These are phyloP conservation scores for Prinsepia uniflora DNA, from an alignment of 306 rosid genomes.

Conservation along the genomic window DNA sequence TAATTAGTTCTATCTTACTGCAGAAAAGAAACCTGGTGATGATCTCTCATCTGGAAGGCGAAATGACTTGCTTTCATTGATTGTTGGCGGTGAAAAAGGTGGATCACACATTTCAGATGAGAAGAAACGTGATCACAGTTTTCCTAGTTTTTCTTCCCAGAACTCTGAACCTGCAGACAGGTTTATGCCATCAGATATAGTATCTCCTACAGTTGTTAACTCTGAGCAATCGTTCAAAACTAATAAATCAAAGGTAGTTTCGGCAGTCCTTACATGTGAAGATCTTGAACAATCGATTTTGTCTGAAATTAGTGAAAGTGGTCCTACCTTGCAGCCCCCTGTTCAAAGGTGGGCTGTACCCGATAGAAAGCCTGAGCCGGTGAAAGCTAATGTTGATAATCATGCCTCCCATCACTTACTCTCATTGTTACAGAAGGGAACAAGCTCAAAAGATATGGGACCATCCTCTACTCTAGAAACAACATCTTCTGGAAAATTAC, in stretches of 20 bases:
- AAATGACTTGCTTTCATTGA: slow-evolving; percentile 75
- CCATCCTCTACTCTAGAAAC: slow-evolving; percentile 31
- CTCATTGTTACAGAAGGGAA: slow-evolving; percentile 76
- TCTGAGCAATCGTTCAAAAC: slow-evolving; percentile 45
- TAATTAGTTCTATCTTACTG: slow-evolving; percentile 20
- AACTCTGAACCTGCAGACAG: slow-evolving; percentile 42
- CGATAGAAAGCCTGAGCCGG: slow-evolving; percentile 42
- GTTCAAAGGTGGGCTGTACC: slow-evolving; percentile 38
- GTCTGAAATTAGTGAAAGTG: slow-evolving; percentile 58
- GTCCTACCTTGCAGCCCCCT: slow-evolving; percentile 34
- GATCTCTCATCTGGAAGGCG: slow-evolving; percentile 50
- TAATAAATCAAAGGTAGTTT: slow-evolving; percentile 50
- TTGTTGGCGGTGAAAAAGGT: slow-evolving; percentile 70
- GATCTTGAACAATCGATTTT: slow-evolving; percentile 88
- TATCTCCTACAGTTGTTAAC: slow-evolving; percentile 32
- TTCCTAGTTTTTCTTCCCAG: slow-evolving; percentile 40
- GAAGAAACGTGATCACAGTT: slow-evolving; percentile 33
- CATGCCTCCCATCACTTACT: slow-evolving; percentile 83
- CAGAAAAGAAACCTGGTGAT: slow-evolving; percentile 63
- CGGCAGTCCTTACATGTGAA: slow-evolving; percentile 86
- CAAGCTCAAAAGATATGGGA: slow-evolving; percentile 38
- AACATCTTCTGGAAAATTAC: slow-evolving; percentile 33
- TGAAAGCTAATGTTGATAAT: slow-evolving; percentile 50
- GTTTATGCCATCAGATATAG: slow-evolving; percentile 34
- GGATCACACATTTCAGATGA: slow-evolving; percentile 39